These are phyloP conservation scores for Pulveroboletus sp. DNA, from an alignment of 768 basidiomycete genomes.

Conservation along the genomic window DNA sequence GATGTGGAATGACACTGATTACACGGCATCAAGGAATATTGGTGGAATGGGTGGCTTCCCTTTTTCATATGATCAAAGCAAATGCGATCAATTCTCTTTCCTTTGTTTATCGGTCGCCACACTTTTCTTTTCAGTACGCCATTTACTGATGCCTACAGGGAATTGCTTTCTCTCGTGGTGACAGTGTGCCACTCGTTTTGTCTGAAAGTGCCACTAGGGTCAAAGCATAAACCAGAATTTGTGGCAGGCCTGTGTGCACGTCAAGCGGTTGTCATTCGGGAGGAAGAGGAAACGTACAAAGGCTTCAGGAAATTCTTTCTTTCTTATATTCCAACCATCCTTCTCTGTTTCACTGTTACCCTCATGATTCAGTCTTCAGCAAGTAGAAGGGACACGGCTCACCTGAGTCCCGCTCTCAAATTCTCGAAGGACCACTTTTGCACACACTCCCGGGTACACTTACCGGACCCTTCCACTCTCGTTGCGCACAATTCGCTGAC, in stretches of 20 bases:
- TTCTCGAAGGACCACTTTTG: conserved; percentile 2
- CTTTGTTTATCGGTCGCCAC: conserved; percentile 14
- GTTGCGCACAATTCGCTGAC: conserved; percentile 3
- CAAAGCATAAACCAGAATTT: conserved; percentile 14
- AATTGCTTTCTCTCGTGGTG: conserved; percentile 11
- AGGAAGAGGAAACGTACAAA: conserved; percentile 17
- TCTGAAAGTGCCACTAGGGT: conserved; percentile 12
- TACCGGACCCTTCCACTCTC: conserved; percentile 7
- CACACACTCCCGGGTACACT: conserved; percentile 6
- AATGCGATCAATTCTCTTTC: conserved; percentile 16
- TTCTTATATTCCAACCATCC: not conserved
- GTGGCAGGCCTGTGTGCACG: conserved; percentile 2
- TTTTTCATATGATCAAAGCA: conserved; percentile 12
- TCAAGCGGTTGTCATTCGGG: conserved; percentile 6
- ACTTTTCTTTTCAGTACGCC: not conserved
- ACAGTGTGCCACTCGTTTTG: conserved; percentile 19
- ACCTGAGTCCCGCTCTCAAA: not conserved
- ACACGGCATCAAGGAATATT: not conserved
- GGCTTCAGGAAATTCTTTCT: not conserved
- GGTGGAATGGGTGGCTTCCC: conserved; percentile 12
- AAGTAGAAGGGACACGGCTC: not conserved
- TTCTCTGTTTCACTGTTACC: not conserved
- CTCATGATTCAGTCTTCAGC: conserved; percentile 5
- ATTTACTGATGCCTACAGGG: conserved; percentile 4
- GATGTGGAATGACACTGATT: conserved; percentile 7